Conservation (phyloP, 176 grass and related monocot genomes). For the Triticum urartu region DNA sequence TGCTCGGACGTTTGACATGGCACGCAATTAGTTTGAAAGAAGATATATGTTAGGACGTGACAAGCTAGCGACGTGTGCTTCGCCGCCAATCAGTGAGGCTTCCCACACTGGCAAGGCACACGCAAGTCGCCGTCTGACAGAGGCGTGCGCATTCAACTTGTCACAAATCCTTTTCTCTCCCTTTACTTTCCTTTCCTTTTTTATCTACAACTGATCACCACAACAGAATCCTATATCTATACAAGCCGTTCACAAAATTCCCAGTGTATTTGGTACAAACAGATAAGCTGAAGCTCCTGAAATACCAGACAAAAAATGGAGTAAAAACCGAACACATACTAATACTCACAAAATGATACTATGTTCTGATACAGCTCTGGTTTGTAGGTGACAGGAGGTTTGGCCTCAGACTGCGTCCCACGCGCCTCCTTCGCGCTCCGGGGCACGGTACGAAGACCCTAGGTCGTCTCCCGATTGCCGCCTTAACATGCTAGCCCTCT, state of each 20-base stretch:
- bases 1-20: neutral
- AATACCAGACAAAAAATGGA: neutral
- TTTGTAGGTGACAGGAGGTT: neutral
- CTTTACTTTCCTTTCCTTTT: neutral
- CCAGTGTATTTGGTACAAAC: neutral
- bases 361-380: neutral
- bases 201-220: neutral
- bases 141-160: neutral
- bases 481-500: conserved; percentile 62
- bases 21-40: neutral
- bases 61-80: neutral
- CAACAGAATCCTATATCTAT: neutral
- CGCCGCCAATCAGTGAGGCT: neutral
- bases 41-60: neutral
- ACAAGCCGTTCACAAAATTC: conserved; percentile 17
- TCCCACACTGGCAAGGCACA: neutral
- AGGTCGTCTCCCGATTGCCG: conserved; percentile 73
- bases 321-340: conserved; percentile 3
- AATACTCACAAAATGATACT: neutral
- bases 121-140: neutral
- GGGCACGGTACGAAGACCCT: conserved; percentile 59
- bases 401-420: conserved; percentile 18
- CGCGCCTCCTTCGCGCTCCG: conserved; percentile 46
- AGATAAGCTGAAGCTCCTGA: neutral
- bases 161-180: neutral